These are phyloP conservation scores for Fistulifera solaris DNA, from an alignment of 108 stramenopile species.

Conservation along the genomic window DNA sequence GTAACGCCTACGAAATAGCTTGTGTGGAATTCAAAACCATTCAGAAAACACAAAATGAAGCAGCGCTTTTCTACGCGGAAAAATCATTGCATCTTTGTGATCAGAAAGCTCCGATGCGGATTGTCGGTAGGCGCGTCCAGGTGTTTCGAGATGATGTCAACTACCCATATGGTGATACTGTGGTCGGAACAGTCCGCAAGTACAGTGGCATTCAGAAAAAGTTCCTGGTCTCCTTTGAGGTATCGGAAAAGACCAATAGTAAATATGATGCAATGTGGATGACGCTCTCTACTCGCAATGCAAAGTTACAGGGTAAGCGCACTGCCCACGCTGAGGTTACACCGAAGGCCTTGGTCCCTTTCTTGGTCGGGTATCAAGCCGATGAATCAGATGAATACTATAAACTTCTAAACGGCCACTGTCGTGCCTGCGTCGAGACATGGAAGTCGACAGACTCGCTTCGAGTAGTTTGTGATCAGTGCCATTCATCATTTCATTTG, in stretches of 20 bases:
- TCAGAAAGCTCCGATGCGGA: conserved; percentile 2
- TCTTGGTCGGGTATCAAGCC: conserved; percentile 25
- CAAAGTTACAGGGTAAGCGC: too few species aligned
- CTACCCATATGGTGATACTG: conserved; percentile 55
- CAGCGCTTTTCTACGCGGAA: conserved; percentile 33
- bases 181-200: conserved; percentile 33
- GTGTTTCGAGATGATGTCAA: conserved; percentile 47
- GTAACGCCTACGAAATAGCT: conserved; percentile 37
- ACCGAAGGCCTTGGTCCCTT: conserved; percentile 36
- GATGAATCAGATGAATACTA: not conserved
- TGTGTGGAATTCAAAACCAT: conserved; percentile 29
- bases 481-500: conserved; percentile 30
- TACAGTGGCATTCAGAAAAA: conserved; percentile 36
- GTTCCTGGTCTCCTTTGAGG: conserved; percentile 39
- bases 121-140: conserved; percentile 37
- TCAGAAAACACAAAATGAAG: conserved; percentile 35
- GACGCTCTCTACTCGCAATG: not conserved
- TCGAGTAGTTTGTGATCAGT: conserved; percentile 27
- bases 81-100: conserved; percentile 13
- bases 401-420: conserved; percentile 15
- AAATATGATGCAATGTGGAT: conserved; percentile 48
- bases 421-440: conserved; percentile 38
- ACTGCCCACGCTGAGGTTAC: conserved; percentile 2
- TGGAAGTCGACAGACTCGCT: conserved; percentile 23
- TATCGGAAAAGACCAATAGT: conserved; percentile 23